Conservation (phyloP, 1,139 yeast species). For the Saccharomyces pastorianus region DNA sequence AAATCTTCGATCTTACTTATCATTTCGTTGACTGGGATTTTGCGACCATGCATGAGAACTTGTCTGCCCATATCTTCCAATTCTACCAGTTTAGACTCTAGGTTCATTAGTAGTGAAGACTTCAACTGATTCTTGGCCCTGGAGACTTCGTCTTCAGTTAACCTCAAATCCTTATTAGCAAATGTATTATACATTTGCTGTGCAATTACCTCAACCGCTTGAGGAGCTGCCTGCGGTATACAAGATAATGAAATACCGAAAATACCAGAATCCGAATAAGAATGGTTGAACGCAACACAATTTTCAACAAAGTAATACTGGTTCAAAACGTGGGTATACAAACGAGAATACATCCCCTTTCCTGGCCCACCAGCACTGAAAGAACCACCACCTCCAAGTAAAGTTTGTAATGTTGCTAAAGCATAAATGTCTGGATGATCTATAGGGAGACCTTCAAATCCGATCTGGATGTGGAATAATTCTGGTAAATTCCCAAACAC, state of each 20-base stretch:
- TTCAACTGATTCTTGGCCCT: slow-evolving; percentile 90
- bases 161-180: slow-evolving; percentile 44
- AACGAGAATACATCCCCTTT: slow-evolving; percentile 94
- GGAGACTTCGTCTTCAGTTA: slow-evolving; percentile 63
- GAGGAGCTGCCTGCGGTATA: slow-evolving; percentile 77
- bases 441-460: slow-evolving; percentile 81
- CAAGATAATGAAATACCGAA: slow-evolving; percentile 86
- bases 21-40: slow-evolving; percentile 80
- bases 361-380: slow-evolving; percentile 99
- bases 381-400: slow-evolving; percentile 97
- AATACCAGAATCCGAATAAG: slow-evolving; percentile 82
- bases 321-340: slow-evolving; percentile 84
- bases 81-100: slow-evolving; percentile 85
- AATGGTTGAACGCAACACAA: slow-evolving; percentile 81
- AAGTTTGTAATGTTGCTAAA: slow-evolving; percentile 79
- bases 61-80: slow-evolving; percentile 94
- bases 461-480: slow-evolving; percentile 78
- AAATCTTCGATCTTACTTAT: slow-evolving; percentile 63
- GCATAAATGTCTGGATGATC: slow-evolving; percentile 84
- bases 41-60: slow-evolving; percentile 71
- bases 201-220: slow-evolving; percentile 72
- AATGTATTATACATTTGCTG: slow-evolving; percentile 63
- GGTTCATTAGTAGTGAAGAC: slow-evolving; percentile 84
- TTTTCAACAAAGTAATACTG: slow-evolving; percentile 88
- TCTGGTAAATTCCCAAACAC: slow-evolving; percentile 72